Base-by-base conservation (phyloP, 331 rosid genomes). In the Rosa hybrid region DNA sequence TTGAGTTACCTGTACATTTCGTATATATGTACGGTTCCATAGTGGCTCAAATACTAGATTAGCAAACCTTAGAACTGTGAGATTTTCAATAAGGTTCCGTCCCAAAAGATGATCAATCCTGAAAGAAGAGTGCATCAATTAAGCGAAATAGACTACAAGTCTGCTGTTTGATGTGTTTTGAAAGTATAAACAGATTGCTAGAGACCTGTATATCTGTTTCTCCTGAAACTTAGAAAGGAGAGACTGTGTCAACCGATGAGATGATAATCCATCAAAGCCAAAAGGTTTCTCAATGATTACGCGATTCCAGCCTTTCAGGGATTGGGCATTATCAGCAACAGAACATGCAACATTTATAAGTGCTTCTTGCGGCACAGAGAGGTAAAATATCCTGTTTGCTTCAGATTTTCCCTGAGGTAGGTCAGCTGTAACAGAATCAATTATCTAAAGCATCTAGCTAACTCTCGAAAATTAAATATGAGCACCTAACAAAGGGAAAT, bases 71-170 rank as follows among this genome's bases (percentile, higher is more conserved):
- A 94, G 87, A 84, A 94, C 98, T 46, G 97, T 92, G 82, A 94
- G 97, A 80, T 94, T 94, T 87, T 94, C 97, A 12, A 94, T 91
- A 76, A 94, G 95, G 82, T 92, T 92, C 89, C 97, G 92, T 81
- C 98, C 97, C 20, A 94, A 86, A 81, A 91, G 97, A 88, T 94
- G 98, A 84, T 94, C 97, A 81, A 94, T 94, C 91, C 98, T 94
- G 92, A 78, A 74, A 92, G 75, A 71, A 80, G 76, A 78, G 68
- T 77, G 81, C 10, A 21, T 59, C 14, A 20, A 12, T 38, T 45
- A 38, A 9, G 41, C 1, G 21, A 17, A 16, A 62, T 44, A 69
- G 42, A 56, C n/a, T 38, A 46, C 41, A 42, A 38, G 49, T 59
- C 53, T 69, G n/a, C 68, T 34, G 23, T 63, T 41, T 72, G 67